phyloP scores from a whole-genome alignment of 306 rosid species.

The Clitoria ternatea region DNA sequence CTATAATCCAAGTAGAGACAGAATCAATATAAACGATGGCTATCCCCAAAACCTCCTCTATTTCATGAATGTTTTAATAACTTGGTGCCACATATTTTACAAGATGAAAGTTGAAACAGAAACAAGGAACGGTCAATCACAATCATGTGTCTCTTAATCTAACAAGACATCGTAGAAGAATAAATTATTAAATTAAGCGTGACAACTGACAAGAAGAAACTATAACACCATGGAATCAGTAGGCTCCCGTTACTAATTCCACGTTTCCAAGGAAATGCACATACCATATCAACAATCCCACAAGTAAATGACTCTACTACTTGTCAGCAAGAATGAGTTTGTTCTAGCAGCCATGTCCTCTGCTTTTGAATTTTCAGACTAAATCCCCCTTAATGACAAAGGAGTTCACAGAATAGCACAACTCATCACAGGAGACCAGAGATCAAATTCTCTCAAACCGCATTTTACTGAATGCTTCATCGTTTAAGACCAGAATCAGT shows the following conservation, averaged over 20 bases:
- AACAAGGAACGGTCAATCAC: neutral
- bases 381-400: neutral
- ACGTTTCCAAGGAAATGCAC: slow-evolving; percentile 22
- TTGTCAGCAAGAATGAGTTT: slow-evolving; percentile 37
- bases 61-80: slow-evolving; percentile 8
- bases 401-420: slow-evolving; percentile 20
- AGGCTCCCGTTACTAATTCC: slow-evolving; percentile 20
- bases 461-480: slow-evolving; percentile 29
- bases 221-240: slow-evolving; percentile 10
- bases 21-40: too few species aligned
- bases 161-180: slow-evolving; percentile 22
- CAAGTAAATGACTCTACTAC: slow-evolving; percentile 18
- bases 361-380: slow-evolving; percentile 4
- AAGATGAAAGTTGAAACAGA: slow-evolving; percentile 13
- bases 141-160: slow-evolving; percentile 14
- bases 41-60: too few species aligned
- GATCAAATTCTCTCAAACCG: neutral
- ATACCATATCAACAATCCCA: slow-evolving; percentile 35
- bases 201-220: slow-evolving; percentile 11
- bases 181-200: neutral
- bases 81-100: slow-evolving; percentile 12
- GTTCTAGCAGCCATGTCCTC: slow-evolving; percentile 25
- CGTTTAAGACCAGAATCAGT: slow-evolving; percentile 38
- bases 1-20: too few species aligned
- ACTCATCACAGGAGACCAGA: slow-evolving; percentile 11